Percentiles rank a stretch among this genome's conserved stretches.
Conservation (phyloP, 1,139 yeast species). For the Arxiozyma bovina region DNA sequence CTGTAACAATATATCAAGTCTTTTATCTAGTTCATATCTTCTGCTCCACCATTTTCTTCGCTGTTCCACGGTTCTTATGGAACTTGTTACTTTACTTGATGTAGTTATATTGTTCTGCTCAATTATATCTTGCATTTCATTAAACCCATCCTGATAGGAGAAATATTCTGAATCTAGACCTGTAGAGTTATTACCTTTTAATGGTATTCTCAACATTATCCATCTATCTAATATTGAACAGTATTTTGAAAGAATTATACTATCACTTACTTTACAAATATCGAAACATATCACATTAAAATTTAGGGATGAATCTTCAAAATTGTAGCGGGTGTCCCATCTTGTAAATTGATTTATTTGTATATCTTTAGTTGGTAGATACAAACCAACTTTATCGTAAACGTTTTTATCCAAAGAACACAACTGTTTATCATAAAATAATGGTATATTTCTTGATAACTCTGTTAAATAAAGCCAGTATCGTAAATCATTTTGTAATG, state of each 20-base stretch:
- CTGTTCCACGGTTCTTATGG: slow-evolving; percentile 45
- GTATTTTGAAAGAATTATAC: slow-evolving; percentile 45
- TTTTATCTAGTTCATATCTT: slow-evolving; percentile 53
- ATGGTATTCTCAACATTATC: slow-evolving; percentile 50
- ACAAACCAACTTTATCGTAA: slow-evolving; percentile 11
- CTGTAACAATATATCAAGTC: slow-evolving; percentile 45
- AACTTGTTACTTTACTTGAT: slow-evolving; percentile 40
- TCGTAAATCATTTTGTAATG: not conserved
- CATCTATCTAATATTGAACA: slow-evolving; percentile 33
- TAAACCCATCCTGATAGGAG: slow-evolving; percentile 41
- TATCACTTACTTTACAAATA: slow-evolving; percentile 49
- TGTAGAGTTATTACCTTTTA: slow-evolving; percentile 43
- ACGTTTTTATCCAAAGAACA: slow-evolving; percentile 14
- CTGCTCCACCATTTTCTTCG: slow-evolving; percentile 72
- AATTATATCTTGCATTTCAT: slow-evolving; percentile 45
- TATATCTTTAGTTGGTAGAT: not conserved
- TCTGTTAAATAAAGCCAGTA: slow-evolving; percentile 15
- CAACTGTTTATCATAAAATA: slow-evolving; percentile 19
- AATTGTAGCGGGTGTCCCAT: slow-evolving; percentile 33
- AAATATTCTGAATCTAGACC: slow-evolving; percentile 38
- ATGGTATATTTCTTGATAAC: slow-evolving; percentile 17
- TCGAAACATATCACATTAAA: slow-evolving; percentile 63
- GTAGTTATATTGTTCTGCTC: slow-evolving; percentile 55
- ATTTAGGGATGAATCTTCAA: slow-evolving; percentile 11
- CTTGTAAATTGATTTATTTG: not conserved